These are phyloP conservation scores for Nyctanthes arbortristis DNA, from an alignment of 257 asterid genomes.

Conservation along the genomic window DNA sequence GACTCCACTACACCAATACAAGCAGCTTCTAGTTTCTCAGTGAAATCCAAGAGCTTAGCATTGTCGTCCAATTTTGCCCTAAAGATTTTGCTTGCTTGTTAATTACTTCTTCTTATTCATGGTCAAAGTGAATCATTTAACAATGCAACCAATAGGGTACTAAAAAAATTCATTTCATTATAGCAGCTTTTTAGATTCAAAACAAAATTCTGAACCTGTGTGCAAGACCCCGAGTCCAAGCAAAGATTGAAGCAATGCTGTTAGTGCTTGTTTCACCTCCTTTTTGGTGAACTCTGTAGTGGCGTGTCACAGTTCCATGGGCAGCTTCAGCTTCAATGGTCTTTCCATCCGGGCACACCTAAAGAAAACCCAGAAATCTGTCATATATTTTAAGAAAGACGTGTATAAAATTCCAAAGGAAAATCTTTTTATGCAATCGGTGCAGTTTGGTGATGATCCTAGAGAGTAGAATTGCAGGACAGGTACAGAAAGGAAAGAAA, in stretches of 20 bases:
- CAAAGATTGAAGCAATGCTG: conserved; percentile 98
- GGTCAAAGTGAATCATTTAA: not conserved
- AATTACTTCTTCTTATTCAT: not conserved
- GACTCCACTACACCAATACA: conserved; percentile 88
- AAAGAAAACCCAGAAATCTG: conserved; percentile 23
- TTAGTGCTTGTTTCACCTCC: conserved; percentile 99
- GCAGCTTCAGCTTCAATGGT: conserved; percentile 99
- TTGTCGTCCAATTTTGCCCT: conserved; percentile 95
- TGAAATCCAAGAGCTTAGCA: conserved; percentile 76
- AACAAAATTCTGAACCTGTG: conserved; percentile 57
- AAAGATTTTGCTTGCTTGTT: not conserved
- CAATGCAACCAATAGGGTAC: not conserved
- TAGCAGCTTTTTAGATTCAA: not conserved
- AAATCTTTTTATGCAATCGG: not conserved
- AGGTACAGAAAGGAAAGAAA: not conserved
- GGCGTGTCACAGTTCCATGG: conserved; percentile 98
- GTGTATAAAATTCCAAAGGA: not conserved
- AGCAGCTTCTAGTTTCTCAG: conserved; percentile 91
- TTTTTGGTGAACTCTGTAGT: conserved; percentile 93
- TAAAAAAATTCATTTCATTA: not conserved
- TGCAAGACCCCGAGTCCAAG: conserved; percentile 99
- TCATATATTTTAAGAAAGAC: conserved; percentile 20
- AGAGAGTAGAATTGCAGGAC: not conserved
- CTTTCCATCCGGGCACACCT: conserved; percentile 99
- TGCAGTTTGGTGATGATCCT: not conserved